Evolutionary conservation across 1,284 basidiomycete species (phyloP).

Genomic region (Tilletiaria anomala): DNA sequence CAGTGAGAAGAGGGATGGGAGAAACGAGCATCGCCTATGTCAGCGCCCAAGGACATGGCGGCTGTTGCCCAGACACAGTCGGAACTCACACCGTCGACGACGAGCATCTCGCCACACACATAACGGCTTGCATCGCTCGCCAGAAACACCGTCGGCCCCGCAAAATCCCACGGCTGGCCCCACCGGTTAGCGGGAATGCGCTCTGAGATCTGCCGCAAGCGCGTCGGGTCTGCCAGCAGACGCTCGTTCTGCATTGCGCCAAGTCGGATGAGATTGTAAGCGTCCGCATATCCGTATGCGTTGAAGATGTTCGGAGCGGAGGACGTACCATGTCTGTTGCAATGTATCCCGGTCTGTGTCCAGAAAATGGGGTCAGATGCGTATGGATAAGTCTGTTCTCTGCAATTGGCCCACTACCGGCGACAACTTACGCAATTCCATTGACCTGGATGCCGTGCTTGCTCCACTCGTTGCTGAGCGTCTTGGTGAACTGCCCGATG

Average conservation of each 20-base stretch:
- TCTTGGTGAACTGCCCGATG: constrained; percentile 44
- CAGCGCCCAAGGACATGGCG: too few relatives aligned
- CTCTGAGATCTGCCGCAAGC: constrained; percentile 74
- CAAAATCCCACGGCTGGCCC: constrained; percentile 77
- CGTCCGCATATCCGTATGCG: too few relatives aligned
- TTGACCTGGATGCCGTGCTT: constrained; percentile 77
- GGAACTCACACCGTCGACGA: constrained; percentile 41
- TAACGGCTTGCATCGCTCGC: constrained; percentile 74
- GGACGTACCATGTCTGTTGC: constrained; percentile 17
- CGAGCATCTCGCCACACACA: constrained; percentile 61
- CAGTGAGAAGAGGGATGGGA: too few relatives aligned
- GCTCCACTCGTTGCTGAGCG: constrained; percentile 53
- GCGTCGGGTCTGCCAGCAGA: constrained; percentile 57
- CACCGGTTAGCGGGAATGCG: constrained; percentile 50
- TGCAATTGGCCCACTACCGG: background rate
- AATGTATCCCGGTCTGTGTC: constrained; percentile 17
- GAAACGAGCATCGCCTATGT: too few relatives aligned
- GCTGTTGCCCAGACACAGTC: too few relatives aligned
- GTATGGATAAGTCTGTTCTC: background rate
- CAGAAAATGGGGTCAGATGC: background rate
- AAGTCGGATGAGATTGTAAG: background rate
- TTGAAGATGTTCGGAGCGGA: background rate
- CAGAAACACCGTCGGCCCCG: constrained; percentile 76
- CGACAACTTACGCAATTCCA: constrained; percentile 49
- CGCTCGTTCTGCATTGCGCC: constrained; percentile 49